Base-by-base conservation (phyloP, 441 rosid genomes). In the Gossypium gossypioides region DNA sequence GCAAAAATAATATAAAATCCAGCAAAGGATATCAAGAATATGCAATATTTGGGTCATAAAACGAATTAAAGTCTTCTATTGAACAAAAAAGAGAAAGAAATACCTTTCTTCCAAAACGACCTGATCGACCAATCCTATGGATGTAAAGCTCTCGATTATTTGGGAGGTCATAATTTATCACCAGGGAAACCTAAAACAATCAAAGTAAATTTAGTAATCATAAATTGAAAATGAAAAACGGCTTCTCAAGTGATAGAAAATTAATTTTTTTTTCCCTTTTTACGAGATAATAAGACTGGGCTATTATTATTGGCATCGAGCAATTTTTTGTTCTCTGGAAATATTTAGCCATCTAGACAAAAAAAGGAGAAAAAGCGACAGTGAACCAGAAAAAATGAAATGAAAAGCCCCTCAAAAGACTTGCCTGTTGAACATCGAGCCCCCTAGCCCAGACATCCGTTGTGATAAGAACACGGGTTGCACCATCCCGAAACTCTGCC, bases 401-500 rank as follows among this genome's bases (percentile, higher is more conserved):
- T 50, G 6, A 1, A 10, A 12, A 52, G 2, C 2, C 22, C 67
- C 25, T 22, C 3, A 13, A 42, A 50, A 19, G 69, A 79, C 89
- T 83, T 81, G 77, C 98, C 89, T 95, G 97, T 66, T 95, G 91
- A 78, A 95, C 99, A 83, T 95, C 99, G 72, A 95, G 89, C 2
- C 97, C 96, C 29, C 97, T 88, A 12, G 99, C 97, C 97, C 97
- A 92, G 65, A 92, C 97, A 86, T 95, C 99, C 27, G 99, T 92
- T 10, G 99, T 95, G 80, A 92, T 95, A 66, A 95, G 87, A 51
- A 95, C 97, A 63, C 97, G 92, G 6, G 96, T 95, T 24, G 86
- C 86, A 57, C 92, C 98, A 22, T 84, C 76, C 24, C 91, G 83
- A 73, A 94, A 94, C 75, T 94, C 92, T n/a, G 60, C 75, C 96